Conservation (phyloP, 495 filamentous ascomycete genomes). For the Penicillium riverlandense region DNA sequence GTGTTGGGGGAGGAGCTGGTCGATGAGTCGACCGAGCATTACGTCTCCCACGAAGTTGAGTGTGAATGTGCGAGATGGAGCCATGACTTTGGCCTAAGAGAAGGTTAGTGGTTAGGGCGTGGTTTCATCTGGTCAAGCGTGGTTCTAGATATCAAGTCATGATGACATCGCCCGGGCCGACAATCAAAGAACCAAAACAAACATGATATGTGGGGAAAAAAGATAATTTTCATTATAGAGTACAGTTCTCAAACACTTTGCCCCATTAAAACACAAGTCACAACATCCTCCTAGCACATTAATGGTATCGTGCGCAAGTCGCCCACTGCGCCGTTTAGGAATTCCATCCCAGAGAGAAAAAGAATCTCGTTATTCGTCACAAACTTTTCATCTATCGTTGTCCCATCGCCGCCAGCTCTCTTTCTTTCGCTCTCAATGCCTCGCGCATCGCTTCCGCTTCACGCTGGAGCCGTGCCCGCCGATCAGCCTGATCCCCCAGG, state of each 20-base stretch:
- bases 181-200: neutral
- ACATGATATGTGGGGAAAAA: neutral
- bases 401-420: conserved; percentile 64
- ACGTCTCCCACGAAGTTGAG: conserved; percentile 34
- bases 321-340: conserved; percentile 15
- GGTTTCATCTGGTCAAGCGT: neutral
- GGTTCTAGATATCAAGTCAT: conserved; percentile 6
- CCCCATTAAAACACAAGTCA: too few relatives aligned
- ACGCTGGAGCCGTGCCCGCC: conserved; percentile 57
- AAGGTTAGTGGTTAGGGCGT: neutral
- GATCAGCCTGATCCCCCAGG: conserved; percentile 52
- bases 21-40: conserved; percentile 39
- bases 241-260: conserved; percentile 15
- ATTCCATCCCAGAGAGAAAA: conserved; percentile 3
- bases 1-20: conserved; percentile 30
- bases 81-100: conserved; percentile 1
- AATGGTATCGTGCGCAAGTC: conserved; percentile 22
- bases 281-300: too few relatives aligned
- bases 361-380: conserved; percentile 14
- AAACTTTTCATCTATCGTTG: conserved; percentile 11
- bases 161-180: conserved; percentile 11
- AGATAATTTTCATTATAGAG: neutral
- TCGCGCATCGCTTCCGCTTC: conserved; percentile 75
- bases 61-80: conserved; percentile 8
- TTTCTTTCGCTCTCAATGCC: conserved; percentile 66